These are phyloP conservation scores for Suillus hirtellus DNA, from an alignment of 768 basidiomycete genomes.

Conservation along the genomic window DNA sequence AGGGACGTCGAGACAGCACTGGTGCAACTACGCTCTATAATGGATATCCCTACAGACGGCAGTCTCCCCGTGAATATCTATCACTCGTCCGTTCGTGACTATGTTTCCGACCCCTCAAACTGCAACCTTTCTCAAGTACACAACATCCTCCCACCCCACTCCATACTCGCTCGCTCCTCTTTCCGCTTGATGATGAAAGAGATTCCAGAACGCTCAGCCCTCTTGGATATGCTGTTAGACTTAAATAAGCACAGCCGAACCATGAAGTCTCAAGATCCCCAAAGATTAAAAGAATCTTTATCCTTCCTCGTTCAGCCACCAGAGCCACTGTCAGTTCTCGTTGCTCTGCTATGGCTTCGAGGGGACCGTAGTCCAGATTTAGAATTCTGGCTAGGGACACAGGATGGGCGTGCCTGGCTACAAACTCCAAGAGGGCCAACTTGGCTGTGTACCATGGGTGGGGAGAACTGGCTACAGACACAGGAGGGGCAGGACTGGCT, in stretches of 20 bases:
- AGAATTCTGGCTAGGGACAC: not conserved
- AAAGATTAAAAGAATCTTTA: not conserved
- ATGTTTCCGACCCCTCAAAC: not conserved
- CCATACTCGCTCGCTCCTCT: not conserved
- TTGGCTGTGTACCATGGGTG: not conserved
- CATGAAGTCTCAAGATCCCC: not conserved
- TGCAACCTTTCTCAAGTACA: slow-evolving; percentile 1
- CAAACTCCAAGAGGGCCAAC: not conserved
- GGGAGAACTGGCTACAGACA: not conserved
- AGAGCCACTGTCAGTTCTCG: not conserved
- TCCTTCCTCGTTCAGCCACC: not conserved
- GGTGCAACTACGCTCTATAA: slow-evolving; percentile 1
- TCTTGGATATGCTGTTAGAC: not conserved
- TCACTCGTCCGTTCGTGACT: not conserved
- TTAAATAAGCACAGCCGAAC: not conserved
- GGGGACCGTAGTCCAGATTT: not conserved
- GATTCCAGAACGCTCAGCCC: not conserved
- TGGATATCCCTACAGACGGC: not conserved
- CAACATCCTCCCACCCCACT: not conserved
- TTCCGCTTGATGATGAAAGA: slow-evolving; percentile 6
- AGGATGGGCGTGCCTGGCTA: not conserved
- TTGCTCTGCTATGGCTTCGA: not conserved
- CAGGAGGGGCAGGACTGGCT: not conserved
- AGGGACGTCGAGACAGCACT: not conserved
- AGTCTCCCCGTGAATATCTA: not conserved